Evolutionary conservation across 2,329 filamentous ascomycete species (phyloP), one percentile per base, ranked within the genome.

Genomic region (Aspergillus sp.): DNA sequence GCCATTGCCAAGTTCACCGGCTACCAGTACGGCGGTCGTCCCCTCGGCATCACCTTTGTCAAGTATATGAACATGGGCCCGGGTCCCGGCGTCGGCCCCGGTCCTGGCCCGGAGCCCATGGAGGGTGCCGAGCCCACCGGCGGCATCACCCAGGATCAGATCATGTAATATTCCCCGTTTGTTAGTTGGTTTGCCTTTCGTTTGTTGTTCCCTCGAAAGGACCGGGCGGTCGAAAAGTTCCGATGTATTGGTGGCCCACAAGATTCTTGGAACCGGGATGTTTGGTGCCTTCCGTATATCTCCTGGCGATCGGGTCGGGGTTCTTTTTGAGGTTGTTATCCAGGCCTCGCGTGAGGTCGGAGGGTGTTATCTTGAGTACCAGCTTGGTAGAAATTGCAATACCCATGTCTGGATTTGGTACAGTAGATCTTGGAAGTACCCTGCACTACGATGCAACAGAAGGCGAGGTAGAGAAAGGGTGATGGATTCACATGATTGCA

Each of bases 1-100:
- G 88, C 93, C 43, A 97, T 99, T 65, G 84, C 90, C 66, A 99
- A 99, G 73, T 99, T 99, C 78, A 93, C 94, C 62, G 91, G 91
- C 51, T 99, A 99, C 70, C 90, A 96, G 71, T 99, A 99, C 66
- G 94, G 94, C 60, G 92, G 92, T 50, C 90, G 94, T 61, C 94
- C 94, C 64, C 85, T 99, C 55, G 91, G 92, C 52, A 81, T 99
- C 66, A 93, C 87, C 71, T 97, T 89, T 67, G 93, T 96, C 78
- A 95, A 94, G 74, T 97, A 97, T 74, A 79, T 89, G 60, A 93
- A 87, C 68, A 79, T 83, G 49, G 81, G 83, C 38, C 79, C 79
- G 46, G 40, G 40, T 22, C 40, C 40, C 16, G 19, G 19, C 14
- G 79, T 83, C 48, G 81, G 83, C 38, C 79, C 79, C 45, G 76